Evolutionary conservation across 192 early-diverging fungal genomes (phyloP), one percentile per base, ranked within the genome.

Genomic region (Kickxella alabastrina): DNA sequence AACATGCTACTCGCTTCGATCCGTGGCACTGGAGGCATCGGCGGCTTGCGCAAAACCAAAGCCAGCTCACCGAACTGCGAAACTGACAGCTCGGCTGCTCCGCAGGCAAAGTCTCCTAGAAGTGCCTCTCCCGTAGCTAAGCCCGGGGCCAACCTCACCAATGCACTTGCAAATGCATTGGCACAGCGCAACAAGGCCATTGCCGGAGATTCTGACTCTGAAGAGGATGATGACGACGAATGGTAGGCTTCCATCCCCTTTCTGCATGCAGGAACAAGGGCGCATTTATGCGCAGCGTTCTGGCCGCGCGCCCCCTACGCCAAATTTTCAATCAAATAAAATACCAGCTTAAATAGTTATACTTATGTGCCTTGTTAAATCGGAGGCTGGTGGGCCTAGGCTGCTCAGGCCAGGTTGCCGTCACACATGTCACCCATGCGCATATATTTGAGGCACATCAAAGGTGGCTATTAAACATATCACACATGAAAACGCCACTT

Each of bases 171-270:
- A 21, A 57, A 58, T 12, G 71, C 62, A 4, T 59, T 79, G 21
- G 61, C 65, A 10, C 66, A 71, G 43, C 77, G 71, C 35, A 74
- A 65, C 54, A 65, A 62, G 31, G 77, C 71, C 23, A 75, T 69
- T 38, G 52, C 60, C n/a, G 70, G 70, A 12, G 62, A 72, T 28
- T 68, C 68, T 9, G 77, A 79, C 45, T 79, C 77, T 21, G 75
- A 77, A 31, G 65, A 60, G 6, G 66, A 65, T 18, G 57, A 64
- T 12, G 77, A 70, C 41, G 77, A 79, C 41, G 77, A 78, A 26
- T 70, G 68, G 62, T 71, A 63, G 43, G 13, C 26, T 6, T 59
- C 23, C 2, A 9, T 19, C 47, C 10, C 26, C 22, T 43, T 45
- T 28, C 19, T 28, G 18, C 21, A 22, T 50, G n/a, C n/a, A n/a